Base-by-base conservation (phyloP, 208 protist species). In the Leishmania amazonensis region DNA sequence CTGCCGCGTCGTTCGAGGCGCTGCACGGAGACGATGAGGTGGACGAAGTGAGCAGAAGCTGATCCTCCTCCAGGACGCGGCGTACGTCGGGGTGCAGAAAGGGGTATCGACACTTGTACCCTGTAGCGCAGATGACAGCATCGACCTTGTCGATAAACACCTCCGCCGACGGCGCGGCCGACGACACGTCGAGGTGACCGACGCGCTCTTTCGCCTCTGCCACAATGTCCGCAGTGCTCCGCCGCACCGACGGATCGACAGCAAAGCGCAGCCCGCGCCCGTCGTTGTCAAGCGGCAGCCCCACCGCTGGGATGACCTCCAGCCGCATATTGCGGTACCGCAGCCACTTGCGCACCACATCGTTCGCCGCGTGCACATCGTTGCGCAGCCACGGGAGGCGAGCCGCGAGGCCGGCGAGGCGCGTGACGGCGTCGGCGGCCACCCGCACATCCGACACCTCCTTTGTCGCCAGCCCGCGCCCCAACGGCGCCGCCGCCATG, bases 91-190 rank as follows among this genome's bases (percentile, higher is more conserved):
- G 51, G 81, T 95, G 87, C 35, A 98, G 84, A 87, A 98, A 98
- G 4, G 95, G 92, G 62, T 91, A 96, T 51, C 92, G 91, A 53
- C 80, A 71, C 6, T 78, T 88, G 87, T 92, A 98, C 3, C 95
- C 95, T 2, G 95, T 98, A 9, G 93, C 95, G 71, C 82, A 95
- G 76, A 98, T 89, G 31, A 98, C 88, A 17, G 89, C 89, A 85
- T 96, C 95, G 9, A 98, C 79, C 57, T 90, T 77, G 75, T 96
- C 90, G 21, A 96, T n/a, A 73, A 96, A 91, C 9, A 87, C 81
- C 19, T 85, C 91, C 7, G 82, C 28, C 38, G 70, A 51, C 42
- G 45, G 6, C 42, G 45, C 4, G 9, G 2, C 1, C 40, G 40
- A 35, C 17, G 70, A 62, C 15, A 15, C 21, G 45, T 24, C n/a